These are phyloP conservation scores for Auxenochlorella protothecoides DNA, from an alignment of 139 green algal species.

Conservation along the genomic window DNA sequence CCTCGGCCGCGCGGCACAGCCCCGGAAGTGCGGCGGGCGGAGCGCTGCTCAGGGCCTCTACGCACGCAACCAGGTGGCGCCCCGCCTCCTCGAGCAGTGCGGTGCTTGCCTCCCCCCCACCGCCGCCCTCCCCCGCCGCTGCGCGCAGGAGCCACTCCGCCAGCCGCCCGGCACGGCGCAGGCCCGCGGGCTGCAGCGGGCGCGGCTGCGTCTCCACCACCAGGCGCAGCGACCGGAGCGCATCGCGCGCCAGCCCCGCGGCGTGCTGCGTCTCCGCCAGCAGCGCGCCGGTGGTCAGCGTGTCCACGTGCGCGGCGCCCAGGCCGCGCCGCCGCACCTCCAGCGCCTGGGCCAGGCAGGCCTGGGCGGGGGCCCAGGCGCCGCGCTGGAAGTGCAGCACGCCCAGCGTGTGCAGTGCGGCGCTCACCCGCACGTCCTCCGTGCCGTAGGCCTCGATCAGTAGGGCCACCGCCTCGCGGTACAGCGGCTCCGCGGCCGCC, in stretches of 20 bases:
- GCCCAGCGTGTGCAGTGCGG: slow-evolving; percentile 25
- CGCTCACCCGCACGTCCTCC: slow-evolving; percentile 19
- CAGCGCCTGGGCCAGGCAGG: slow-evolving; percentile 24
- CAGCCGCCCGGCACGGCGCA: too few relatives aligned
- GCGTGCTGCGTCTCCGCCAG: background rate
- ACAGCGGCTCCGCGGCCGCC: slow-evolving; percentile 47
- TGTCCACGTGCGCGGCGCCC: slow-evolving; percentile 10
- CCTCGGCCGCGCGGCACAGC: too few relatives aligned
- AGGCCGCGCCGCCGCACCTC: slow-evolving; percentile 43
- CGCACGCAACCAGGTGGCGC: too few relatives aligned
- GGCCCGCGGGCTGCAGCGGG: background rate
- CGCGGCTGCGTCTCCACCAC: slow-evolving; percentile 20
- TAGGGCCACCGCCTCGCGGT: slow-evolving; percentile 23
- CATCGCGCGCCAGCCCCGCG: slow-evolving; percentile 11
- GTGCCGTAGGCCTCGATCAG: slow-evolving; percentile 13
- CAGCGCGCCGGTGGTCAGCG: background rate
- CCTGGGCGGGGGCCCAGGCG: background rate
- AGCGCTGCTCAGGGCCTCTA: too few relatives aligned
- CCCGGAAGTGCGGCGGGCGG: too few relatives aligned
- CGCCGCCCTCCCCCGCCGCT: too few relatives aligned
- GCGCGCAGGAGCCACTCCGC: too few relatives aligned
- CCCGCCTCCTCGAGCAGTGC: too few relatives aligned
- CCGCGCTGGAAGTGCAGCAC: slow-evolving; percentile 11
- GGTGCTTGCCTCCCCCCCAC: too few relatives aligned
- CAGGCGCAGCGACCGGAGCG: slow-evolving; percentile 10